These are phyloP conservation scores for Lentinus polychrous DNA, from an alignment of 1,284 basidiomycete genomes.

Conservation along the genomic window DNA sequence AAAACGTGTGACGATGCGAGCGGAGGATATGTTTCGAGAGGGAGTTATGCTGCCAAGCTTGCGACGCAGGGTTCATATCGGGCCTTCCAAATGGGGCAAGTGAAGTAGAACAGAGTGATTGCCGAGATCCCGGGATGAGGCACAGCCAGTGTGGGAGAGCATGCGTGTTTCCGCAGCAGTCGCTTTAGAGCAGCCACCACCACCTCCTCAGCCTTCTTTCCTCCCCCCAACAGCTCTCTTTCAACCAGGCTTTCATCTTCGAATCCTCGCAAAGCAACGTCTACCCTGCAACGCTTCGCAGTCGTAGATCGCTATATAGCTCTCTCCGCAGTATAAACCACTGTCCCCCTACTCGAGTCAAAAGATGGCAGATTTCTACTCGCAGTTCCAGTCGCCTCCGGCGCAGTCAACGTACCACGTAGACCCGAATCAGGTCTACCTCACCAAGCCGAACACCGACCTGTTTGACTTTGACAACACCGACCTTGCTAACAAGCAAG, in stretches of 20 bases:
- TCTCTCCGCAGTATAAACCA: conserved; percentile 6
- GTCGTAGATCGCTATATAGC: background rate
- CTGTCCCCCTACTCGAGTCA: background rate
- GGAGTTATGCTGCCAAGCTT: too few species aligned
- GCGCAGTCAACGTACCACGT: conserved; percentile 16
- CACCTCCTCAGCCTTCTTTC: conserved; percentile 1
- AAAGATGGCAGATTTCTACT: conserved; percentile 13
- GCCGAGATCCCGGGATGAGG: too few species aligned
- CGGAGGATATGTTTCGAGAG: too few species aligned
- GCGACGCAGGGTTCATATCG: too few species aligned
- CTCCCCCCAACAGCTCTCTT: background rate
- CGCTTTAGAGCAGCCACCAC: background rate
- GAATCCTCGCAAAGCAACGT: too few species aligned
- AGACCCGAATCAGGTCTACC: conserved; percentile 11
- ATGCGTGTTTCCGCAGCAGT: conserved; percentile 8
- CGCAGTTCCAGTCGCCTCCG: conserved; percentile 17
- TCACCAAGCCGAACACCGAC: conserved; percentile 16
- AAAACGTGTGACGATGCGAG: too few species aligned
- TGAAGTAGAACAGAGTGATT: too few species aligned
- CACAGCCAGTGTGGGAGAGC: background rate
- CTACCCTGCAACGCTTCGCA: too few species aligned
- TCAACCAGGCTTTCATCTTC: conserved; percentile 1
- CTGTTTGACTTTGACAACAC: conserved; percentile 17
- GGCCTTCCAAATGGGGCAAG: too few species aligned
- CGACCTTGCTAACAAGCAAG: conserved; percentile 16